Percentiles rank a stretch among this genome's conserved stretches.
Evolutionary conservation across 805 yeast species (phyloP).

Genomic region (Candida insectalens): DNA sequence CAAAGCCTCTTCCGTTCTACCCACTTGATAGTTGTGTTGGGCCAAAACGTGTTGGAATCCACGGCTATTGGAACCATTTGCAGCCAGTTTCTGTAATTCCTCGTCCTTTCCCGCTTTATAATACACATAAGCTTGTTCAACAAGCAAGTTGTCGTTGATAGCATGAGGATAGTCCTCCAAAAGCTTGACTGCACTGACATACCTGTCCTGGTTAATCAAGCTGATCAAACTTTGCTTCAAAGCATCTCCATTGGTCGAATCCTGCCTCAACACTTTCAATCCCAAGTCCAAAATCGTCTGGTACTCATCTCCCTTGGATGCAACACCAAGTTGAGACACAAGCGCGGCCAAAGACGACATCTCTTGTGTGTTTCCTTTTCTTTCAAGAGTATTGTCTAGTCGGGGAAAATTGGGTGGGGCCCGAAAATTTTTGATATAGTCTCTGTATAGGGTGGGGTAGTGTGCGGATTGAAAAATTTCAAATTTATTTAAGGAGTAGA

Average conservation of each 20-base stretch:
- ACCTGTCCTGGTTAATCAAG: conserved; percentile 49
- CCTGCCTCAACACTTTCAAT: conserved; percentile 16
- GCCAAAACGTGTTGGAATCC: conserved; percentile 42
- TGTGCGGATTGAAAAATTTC: conserved; percentile 3
- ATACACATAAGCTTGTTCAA: conserved; percentile 50
- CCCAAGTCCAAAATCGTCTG: conserved; percentile 24
- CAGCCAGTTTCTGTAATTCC: conserved; percentile 13
- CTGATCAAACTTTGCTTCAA: conserved; percentile 40
- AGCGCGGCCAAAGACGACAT: conserved; percentile 17
- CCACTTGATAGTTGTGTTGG: conserved; percentile 41
- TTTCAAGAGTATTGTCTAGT: too few species aligned
- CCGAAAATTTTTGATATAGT: background rate
- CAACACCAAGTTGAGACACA: conserved; percentile 26
- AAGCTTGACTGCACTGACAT: conserved; percentile 35
- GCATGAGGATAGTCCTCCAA: conserved; percentile 21
- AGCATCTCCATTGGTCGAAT: conserved; percentile 22
- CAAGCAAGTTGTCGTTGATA: conserved; percentile 17
- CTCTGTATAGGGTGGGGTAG: conserved; percentile 3
- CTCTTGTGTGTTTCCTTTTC: background rate
- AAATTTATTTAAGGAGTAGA: too few species aligned
- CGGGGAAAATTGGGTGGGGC: too few species aligned
- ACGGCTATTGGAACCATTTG: conserved; percentile 14
- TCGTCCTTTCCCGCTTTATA: conserved; percentile 37
- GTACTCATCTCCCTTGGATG: conserved; percentile 26
- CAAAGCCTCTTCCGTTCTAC: conserved; percentile 35